Base-by-base conservation (phyloP, 495 filamentous ascomycete genomes). In the Baudoinia panamericana region DNA sequence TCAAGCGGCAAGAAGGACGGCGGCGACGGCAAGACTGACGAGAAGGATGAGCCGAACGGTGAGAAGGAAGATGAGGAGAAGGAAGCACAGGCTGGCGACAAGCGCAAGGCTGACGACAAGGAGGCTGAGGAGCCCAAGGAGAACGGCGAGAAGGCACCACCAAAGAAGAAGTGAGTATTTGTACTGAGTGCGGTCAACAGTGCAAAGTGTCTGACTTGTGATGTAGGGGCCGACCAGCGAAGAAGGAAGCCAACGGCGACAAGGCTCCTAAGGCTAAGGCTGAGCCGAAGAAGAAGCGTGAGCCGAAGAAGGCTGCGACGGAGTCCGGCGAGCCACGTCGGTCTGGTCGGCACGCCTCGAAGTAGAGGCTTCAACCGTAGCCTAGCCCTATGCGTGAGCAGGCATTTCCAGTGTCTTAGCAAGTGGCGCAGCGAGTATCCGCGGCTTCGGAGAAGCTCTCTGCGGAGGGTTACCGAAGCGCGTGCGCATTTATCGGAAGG, bases 151-250 rank as follows among this genome's bases (percentile, higher is more conserved):
- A 46, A 54, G 27, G 53, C 53, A 27, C 48, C 32, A 18, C 32
- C 46, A 11, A 49, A 61, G 48, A 68, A 65, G 48, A 63, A 62
- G 39, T n/a, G n/a, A n/a, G n/a, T n/a, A n/a, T n/a, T n/a, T n/a
- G n/a, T n/a, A n/a, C n/a, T n/a, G n/a, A n/a, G n/a, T n/a, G n/a
- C n/a, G n/a, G n/a, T n/a, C n/a, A n/a, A n/a, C n/a, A n/a, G n/a
- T n/a, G n/a, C n/a, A n/a, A n/a, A n/a, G n/a, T n/a, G n/a, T n/a
- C n/a, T n/a, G n/a, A n/a, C n/a, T n/a, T n/a, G n/a, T n/a, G n/a
- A n/a, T n/a, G n/a, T n/a, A n/a, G n/a, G n/a, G 64, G 60, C 10
- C 56, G 58, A 18, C 65, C 63, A 12, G 64, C 68, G 8, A 69
- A 69, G 56, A 48, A 48, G n/a, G 41, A 19, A n/a, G 32, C 42